A percentile compares a stretch with the other conserved stretches of the same genome.
Evolutionary conservation across 805 yeast species (phyloP).

Genomic region (Candida andamanensis): DNA sequence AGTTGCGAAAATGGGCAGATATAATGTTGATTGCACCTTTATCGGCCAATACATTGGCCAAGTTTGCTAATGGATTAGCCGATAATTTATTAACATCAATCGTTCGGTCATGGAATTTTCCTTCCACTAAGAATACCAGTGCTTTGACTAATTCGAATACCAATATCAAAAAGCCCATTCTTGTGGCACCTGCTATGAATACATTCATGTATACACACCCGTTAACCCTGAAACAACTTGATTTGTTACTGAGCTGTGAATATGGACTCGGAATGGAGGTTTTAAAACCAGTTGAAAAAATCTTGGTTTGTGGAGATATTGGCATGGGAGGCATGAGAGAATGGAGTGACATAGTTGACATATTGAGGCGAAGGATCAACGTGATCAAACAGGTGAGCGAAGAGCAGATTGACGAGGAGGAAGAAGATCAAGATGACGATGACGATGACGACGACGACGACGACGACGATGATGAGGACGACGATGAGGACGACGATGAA

Average conservation of each 20-base stretch:
- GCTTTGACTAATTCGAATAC: slow-evolving; percentile 5
- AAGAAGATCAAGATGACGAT: slow-evolving; percentile 29
- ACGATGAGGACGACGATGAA: slow-evolving; percentile 34
- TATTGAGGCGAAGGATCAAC: slow-evolving; percentile 30
- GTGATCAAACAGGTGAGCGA: slow-evolving; percentile 18
- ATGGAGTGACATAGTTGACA: slow-evolving; percentile 43
- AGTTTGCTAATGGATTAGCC: slow-evolving; percentile 39
- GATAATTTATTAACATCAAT: slow-evolving; percentile 41
- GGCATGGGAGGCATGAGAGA: slow-evolving; percentile 50
- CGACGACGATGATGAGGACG: slow-evolving; percentile 35
- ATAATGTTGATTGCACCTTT: slow-evolving; percentile 42
- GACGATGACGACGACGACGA: slow-evolving; percentile 36
- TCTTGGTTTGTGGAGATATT: slow-evolving; percentile 43
- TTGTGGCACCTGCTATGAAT: slow-evolving; percentile 47
- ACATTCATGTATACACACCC: slow-evolving; percentile 46
- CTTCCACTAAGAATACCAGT: not conserved
- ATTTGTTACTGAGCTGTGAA: slow-evolving; percentile 26
- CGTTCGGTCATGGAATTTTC: slow-evolving; percentile 36
- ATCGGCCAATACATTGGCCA: slow-evolving; percentile 42
- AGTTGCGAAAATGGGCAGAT: slow-evolving; percentile 44
- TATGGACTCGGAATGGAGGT: slow-evolving; percentile 40
- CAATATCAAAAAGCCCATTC: slow-evolving; percentile 33
- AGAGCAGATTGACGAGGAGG: slow-evolving; percentile 21
- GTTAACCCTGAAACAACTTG: slow-evolving; percentile 36
- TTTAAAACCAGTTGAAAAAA: slow-evolving; percentile 43